Evolutionary conservation across 345 rosid genomes (phyloP).

Genomic region (Citrus inodora): DNA sequence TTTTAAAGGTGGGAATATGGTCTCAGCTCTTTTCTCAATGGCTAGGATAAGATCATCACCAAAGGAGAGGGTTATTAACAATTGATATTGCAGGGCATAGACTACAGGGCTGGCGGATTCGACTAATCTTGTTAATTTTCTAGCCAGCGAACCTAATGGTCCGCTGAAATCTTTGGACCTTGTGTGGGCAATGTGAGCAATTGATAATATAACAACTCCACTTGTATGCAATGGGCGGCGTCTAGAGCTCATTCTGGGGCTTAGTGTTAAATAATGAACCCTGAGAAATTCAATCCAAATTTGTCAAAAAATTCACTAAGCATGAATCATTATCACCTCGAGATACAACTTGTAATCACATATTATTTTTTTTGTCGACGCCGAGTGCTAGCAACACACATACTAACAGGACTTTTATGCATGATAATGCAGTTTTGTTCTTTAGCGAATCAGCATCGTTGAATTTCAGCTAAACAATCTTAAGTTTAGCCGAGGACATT

Average conservation of each 20-base stretch:
- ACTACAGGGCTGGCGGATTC: conserved; percentile 21
- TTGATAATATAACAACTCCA: conserved; percentile 33
- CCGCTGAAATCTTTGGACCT: conserved; percentile 34
- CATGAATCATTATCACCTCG: background rate
- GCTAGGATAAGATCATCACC: conserved; percentile 48
- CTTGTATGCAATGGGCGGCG: conserved; percentile 63
- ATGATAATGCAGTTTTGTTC: background rate
- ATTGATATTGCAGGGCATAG: conserved; percentile 26
- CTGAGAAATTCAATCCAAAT: conserved; percentile 18
- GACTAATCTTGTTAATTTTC: conserved; percentile 19
- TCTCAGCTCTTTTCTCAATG: conserved; percentile 35
- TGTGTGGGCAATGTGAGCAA: conserved; percentile 31
- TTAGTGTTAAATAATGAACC: conserved; percentile 10
- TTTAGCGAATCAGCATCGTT: background rate
- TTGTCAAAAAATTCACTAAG: background rate
- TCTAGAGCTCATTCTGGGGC: conserved; percentile 23
- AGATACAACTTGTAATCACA: background rate
- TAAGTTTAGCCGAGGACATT: background rate
- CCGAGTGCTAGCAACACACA: background rate
- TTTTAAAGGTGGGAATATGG: conserved; percentile 47
- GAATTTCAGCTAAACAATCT: too few species aligned
- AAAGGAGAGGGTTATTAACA: conserved; percentile 33
- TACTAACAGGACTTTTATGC: background rate
- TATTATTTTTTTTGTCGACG: background rate
- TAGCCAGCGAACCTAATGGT: conserved; percentile 25